Conservation (phyloP, 78 protist species). For the Cavenderia fasciculata region DNA sequence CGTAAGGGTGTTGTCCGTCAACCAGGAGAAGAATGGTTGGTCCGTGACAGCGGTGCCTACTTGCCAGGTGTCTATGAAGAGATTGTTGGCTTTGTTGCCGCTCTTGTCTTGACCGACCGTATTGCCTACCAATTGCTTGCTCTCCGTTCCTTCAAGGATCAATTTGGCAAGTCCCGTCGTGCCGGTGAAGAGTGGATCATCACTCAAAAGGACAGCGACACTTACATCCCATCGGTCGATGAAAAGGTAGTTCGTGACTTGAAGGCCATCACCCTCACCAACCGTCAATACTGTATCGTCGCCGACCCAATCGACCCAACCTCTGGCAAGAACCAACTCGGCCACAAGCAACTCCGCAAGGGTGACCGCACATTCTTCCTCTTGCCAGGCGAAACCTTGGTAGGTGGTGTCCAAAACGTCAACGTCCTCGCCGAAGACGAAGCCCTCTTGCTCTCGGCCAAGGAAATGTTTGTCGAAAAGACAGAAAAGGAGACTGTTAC, state of each 20-base stretch:
- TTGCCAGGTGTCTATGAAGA: constrained; percentile 87
- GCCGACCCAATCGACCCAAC: constrained; percentile 78
- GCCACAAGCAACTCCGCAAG: constrained; percentile 70
- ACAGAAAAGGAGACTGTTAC: constrained; percentile 20
- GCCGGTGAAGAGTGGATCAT: constrained; percentile 95
- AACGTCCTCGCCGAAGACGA: constrained; percentile 82
- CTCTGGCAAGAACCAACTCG: constrained; percentile 78
- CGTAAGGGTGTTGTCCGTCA: constrained; percentile 32
- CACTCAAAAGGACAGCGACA: constrained; percentile 78
- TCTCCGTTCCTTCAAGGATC: constrained; percentile 83
- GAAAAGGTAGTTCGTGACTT: constrained; percentile 81
- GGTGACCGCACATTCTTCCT: constrained; percentile 91
- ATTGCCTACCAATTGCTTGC: constrained; percentile 86
- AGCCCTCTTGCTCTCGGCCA: constrained; percentile 82
- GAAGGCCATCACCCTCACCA: constrained; percentile 80
- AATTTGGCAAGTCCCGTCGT: constrained; percentile 69
- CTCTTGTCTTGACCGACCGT: constrained; percentile 86
- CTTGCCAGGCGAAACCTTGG: constrained; percentile 91
- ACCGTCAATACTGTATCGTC: constrained; percentile 94
- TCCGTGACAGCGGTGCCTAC: constrained; percentile 85
- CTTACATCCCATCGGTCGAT: constrained; percentile 88
- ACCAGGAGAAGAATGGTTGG: constrained; percentile 90
- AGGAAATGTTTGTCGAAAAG: constrained; percentile 35
- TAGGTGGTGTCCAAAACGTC: constrained; percentile 81
- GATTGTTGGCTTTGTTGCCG: constrained; percentile 74